These are phyloP conservation scores for Scortechinia acanthostroma DNA, from an alignment of 2,329 filamentous ascomycete genomes.

Conservation along the genomic window DNA sequence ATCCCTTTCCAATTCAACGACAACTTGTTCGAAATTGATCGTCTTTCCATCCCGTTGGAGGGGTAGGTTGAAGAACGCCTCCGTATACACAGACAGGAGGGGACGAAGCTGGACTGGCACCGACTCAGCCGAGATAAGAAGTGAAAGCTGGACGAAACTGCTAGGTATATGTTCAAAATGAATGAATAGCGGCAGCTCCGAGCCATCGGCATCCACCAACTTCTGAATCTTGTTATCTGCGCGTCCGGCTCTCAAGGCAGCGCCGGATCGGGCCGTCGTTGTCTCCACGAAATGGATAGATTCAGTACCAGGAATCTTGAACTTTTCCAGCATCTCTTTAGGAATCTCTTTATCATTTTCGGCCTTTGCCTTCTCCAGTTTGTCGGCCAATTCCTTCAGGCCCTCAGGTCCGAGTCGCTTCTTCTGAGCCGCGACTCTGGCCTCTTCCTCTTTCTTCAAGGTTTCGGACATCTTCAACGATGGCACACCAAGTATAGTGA, in stretches of 20 bases:
- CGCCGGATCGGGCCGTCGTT: constrained; percentile 73
- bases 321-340: constrained; percentile 69
- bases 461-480: constrained; percentile 73
- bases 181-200: constrained; percentile 72
- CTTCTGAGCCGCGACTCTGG: constrained; percentile 72
- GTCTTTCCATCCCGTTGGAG: constrained; percentile 69
- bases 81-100: constrained; percentile 74
- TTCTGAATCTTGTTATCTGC: constrained; percentile 66
- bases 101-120: constrained; percentile 80
- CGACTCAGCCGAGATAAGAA: constrained; percentile 72
- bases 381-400: constrained; percentile 65
- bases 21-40: constrained; percentile 84
- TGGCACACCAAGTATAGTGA: constrained; percentile 82
- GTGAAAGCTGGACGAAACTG: constrained; percentile 79
- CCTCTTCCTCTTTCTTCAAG: constrained; percentile 75
- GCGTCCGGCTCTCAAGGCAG: constrained; percentile 65
- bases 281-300: constrained; percentile 94
- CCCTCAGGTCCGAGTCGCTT: constrained; percentile 76
- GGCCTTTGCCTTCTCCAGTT: constrained; percentile 74
- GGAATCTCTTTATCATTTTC: constrained; percentile 88
- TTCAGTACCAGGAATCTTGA: constrained; percentile 75
- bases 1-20: constrained; percentile 83
- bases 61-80: constrained; percentile 92
- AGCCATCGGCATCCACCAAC: constrained; percentile 61
- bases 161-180: constrained; percentile 93